phyloP scores from a whole-genome alignment of 192 early-diverging fungal genomes.

The Irineochytrium annulatum region DNA sequence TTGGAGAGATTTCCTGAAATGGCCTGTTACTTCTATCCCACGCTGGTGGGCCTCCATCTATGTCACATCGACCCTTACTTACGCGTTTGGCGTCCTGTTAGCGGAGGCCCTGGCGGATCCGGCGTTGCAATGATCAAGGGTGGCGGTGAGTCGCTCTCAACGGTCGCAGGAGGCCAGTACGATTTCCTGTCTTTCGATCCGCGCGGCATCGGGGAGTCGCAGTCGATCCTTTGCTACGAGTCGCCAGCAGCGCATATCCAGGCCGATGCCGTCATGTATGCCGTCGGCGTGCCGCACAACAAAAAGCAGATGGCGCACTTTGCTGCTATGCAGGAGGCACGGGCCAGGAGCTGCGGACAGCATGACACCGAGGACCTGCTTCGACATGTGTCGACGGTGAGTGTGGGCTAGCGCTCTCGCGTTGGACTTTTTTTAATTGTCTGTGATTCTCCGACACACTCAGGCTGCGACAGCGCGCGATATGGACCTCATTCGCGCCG shows the following conservation, averaged over 20 bases:
- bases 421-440: too few species aligned
- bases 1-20: too few species aligned
- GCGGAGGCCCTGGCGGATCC: background rate
- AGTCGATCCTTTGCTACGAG: conserved; percentile 17
- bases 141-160: background rate
- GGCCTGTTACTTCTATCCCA: too few species aligned
- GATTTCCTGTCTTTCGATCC: conserved; percentile 23
- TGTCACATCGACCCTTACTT: too few species aligned
- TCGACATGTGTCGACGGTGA: conserved; percentile 35
- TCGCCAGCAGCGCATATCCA: background rate
- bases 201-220: conserved; percentile 26
- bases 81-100: too few species aligned
- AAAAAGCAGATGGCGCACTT: background rate
- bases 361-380: conserved; percentile 24
- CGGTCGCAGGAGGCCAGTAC: background rate
- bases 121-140: background rate
- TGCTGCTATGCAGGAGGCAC: conserved; percentile 6
- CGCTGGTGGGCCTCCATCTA: too few species aligned
- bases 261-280: background rate
- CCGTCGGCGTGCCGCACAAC: background rate
- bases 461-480: conserved; percentile 37
- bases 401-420: too few species aligned
- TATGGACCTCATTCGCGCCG: conserved; percentile 38
- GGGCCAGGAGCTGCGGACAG: conserved; percentile 19
- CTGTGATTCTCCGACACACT: too few species aligned